Percentiles rank a stretch among this genome's conserved stretches.
phyloP scores from a whole-genome alignment of 139 green algal species.

The Chlamydomonas incerta region DNA sequence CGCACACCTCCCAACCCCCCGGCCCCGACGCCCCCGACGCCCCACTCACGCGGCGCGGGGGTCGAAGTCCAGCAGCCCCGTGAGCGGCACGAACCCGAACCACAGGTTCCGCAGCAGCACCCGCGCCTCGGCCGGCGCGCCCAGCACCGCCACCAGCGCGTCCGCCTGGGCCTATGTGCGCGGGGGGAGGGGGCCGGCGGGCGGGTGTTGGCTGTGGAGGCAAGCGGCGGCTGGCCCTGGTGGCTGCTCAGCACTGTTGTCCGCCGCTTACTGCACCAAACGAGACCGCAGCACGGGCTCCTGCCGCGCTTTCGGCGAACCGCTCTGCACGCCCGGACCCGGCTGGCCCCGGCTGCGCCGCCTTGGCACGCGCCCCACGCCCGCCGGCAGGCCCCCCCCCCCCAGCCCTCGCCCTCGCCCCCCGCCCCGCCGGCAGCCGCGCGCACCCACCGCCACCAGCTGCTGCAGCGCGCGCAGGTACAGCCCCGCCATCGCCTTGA shows the following conservation, averaged over 20 bases:
- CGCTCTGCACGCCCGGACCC: too few relatives aligned
- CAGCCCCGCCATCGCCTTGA: constrained; percentile 5
- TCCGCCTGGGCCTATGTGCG: constrained; percentile 4
- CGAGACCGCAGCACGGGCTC: too few relatives aligned
- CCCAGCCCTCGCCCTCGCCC: too few relatives aligned
- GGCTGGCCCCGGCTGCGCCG: too few relatives aligned
- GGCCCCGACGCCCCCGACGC: too few relatives aligned
- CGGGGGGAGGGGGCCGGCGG: neutral
- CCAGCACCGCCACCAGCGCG: constrained; percentile 13
- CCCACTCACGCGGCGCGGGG: constrained; percentile 15
- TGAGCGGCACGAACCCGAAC: constrained; percentile 21
- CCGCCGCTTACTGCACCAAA: too few relatives aligned
- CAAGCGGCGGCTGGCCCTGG: neutral
- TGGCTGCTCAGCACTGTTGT: too few relatives aligned
- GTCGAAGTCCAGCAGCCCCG: constrained; percentile 29
- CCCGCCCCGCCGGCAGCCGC: neutral
- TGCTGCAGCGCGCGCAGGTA: constrained; percentile 22
- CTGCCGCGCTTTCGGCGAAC: too few relatives aligned
- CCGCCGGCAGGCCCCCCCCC: too few relatives aligned
- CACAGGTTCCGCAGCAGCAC: constrained; percentile 10
- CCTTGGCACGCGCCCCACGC: too few relatives aligned
- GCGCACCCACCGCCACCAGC: constrained; percentile 1
- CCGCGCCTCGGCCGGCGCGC: constrained; percentile 1
- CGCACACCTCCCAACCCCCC: too few relatives aligned
- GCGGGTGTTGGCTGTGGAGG: neutral